phyloP scores from a whole-genome alignment of 352 stramenopile species.

The Saprolegnia diclina region DNA sequence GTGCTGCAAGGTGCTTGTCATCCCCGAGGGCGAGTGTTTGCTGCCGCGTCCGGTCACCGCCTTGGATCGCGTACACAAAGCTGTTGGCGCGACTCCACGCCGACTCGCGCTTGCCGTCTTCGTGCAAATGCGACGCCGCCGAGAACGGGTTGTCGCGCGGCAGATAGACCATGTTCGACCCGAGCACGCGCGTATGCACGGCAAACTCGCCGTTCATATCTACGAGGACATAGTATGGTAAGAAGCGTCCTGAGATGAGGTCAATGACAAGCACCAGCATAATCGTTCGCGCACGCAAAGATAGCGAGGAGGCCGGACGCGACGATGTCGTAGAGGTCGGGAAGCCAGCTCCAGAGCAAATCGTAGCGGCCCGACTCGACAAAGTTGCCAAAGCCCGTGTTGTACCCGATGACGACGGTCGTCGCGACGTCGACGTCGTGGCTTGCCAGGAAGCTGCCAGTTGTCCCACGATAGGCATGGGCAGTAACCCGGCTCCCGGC shows the following conservation, averaged over 20 bases:
- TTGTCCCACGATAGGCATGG: slow-evolving; percentile 44
- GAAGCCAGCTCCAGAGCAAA: slow-evolving; percentile 67
- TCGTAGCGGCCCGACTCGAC: slow-evolving; percentile 44
- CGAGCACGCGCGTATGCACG: slow-evolving; percentile 55
- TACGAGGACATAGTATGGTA: not conserved
- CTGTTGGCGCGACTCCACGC: slow-evolving; percentile 65
- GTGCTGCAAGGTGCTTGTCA: slow-evolving; percentile 35
- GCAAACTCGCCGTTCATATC: slow-evolving; percentile 78
- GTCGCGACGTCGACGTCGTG: slow-evolving; percentile 36
- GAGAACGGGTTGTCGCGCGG: slow-evolving; percentile 70
- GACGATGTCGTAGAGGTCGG: slow-evolving; percentile 51
- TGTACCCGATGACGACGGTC: slow-evolving; percentile 59
- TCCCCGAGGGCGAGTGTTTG: slow-evolving; percentile 31
- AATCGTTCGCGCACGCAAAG: slow-evolving; percentile 75
- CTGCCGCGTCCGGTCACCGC: slow-evolving; percentile 34
- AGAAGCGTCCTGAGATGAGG: not conserved
- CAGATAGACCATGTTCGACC: slow-evolving; percentile 52
- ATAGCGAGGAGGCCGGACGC: slow-evolving; percentile 47
- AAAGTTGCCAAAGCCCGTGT: slow-evolving; percentile 78
- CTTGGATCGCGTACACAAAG: slow-evolving; percentile 58
- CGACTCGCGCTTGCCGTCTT: slow-evolving; percentile 56
- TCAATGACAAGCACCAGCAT: slow-evolving; percentile 29
- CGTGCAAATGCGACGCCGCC: slow-evolving; percentile 60
- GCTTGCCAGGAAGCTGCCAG: slow-evolving; percentile 41
- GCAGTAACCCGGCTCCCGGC: slow-evolving; percentile 33